Evolutionary conservation across 2,329 filamentous ascomycete species (phyloP), one percentile per base, ranked within the genome.

Genomic region (Septoria petroselini): DNA sequence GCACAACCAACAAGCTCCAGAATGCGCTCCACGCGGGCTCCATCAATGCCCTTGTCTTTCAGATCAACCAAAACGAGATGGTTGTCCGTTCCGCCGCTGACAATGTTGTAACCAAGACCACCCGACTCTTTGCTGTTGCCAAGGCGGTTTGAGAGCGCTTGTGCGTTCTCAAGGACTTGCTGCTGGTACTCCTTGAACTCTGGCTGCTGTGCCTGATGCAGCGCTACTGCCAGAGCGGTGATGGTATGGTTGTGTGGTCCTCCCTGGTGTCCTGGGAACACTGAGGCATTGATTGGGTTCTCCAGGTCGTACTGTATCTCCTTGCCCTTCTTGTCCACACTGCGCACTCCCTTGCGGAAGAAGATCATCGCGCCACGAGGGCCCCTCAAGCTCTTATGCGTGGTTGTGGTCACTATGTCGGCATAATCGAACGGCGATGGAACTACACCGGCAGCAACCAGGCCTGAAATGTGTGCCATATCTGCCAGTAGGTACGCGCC

Each of bases 201-300:
- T 41, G 85, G 82, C 4, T 83, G 83, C 68, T 91, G 88, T 2
- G 89, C 89, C 73, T 98, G 93, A 75, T 95, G 94, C 52, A 98
- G 79, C 9, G 93, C 93, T 41, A 98, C 93, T 15, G 93, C 84
- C 21, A 98, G 79, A 37, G 93, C 93, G 29, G 93, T 94, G 70
- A 98, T 98, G 62, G 93, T 98, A 77, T 98, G 93, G 76, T 98
- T 98, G 75, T 98, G 93, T 46, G 93, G 93, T 18, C 93, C 93
- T 68, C 93, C 93, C 71, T 98, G 93, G 73, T 98, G 93, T 49
- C 93, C 93, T 12, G 93, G 93, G 78, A 98, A 98, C 54, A 98
- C 93, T 48, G 91, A 95, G 62, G 83, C 82, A 75, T 98, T 98
- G 75, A 98, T 98, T 48, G 91, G 88, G 21, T 79, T 80, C 71